Percentiles rank a stretch among this genome's conserved stretches.
Conservation (phyloP, 345 rosid species). For the Citrus medica region DNA sequence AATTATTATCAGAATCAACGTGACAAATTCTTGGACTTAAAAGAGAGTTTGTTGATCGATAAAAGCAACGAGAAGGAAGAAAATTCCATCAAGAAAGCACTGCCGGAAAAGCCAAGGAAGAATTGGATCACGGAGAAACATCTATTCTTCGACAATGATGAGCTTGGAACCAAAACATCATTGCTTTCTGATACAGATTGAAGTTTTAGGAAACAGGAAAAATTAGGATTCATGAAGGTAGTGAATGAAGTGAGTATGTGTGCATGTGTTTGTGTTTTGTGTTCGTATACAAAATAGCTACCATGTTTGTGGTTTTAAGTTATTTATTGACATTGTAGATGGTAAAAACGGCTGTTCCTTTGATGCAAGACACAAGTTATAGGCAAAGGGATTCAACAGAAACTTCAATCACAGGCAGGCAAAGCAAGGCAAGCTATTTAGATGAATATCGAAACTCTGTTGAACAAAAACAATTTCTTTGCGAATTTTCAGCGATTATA, state of each 20-base stretch:
- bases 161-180: conserved; percentile 13
- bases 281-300: background rate
- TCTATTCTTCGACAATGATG: conserved; percentile 32
- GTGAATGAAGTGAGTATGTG: background rate
- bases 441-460: background rate
- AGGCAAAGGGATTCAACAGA: background rate
- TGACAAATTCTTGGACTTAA: conserved; percentile 4
- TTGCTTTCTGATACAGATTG: conserved; percentile 26
- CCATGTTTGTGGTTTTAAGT: background rate
- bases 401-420: background rate
- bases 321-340: background rate
- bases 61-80: background rate
- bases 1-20: conserved; percentile 1
- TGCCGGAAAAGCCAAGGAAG: background rate
- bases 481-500: background rate
- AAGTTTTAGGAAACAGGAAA: background rate
- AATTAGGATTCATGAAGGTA: background rate
- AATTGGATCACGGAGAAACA: conserved; percentile 25
- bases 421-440: background rate
- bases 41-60: background rate
- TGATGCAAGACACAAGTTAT: background rate
- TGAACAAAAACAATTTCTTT: background rate
- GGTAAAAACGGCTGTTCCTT: background rate
- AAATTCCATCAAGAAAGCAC: background rate
- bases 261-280: background rate